Base-by-base conservation (phyloP, 164 flowering plant genomes). In the Vitis rupestris region DNA sequence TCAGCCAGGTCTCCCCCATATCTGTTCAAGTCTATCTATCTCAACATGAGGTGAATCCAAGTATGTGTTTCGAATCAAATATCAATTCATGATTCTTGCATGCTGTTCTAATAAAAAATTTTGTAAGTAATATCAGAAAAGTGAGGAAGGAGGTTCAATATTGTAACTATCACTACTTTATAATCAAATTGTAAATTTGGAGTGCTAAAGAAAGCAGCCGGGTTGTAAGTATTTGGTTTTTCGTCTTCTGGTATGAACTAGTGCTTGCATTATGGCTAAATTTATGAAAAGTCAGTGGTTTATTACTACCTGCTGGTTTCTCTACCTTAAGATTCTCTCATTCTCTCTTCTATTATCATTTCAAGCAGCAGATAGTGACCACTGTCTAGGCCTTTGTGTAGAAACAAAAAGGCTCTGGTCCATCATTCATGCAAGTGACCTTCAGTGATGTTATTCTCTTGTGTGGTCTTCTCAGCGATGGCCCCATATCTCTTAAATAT, bases 71-170 rank as follows among this genome's bases (percentile, higher is more conserved):
- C 64, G 13, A 54, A 61, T 57, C 48, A 6, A 31, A 29, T 53
- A 72, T 61, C 66, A 55, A 66, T 77, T 73, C 47, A 54, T 57
- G 61, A 77, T 70, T 74, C 75, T 74, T 78, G 72, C 62, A 23
- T 66, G 53, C 61, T 66, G 50, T 14, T 53, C 47, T 63, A 51
- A 66, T 70, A 70, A 61, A 58, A 12, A 31, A 19, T 70, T 27
- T 49, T 61, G 71, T 73, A 61, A 60, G 63, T 16, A 57, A 27
- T 49, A 44, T n/a, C 23, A 17, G 30, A 50, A 52, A 60, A 16
- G 9, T 51, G 64, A 61, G 59, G 56, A 13, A 50, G 10, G 9
- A 23, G 27, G 27, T 23, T 56, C 16, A n/a, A 29, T 8, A 12
- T 19, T 37, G 10, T 15, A 27, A 66, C 50, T 10, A 44, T 31